Percentiles rank a stretch among this genome's conserved stretches.
Conservation (phyloP, 176 grass and related monocot genomes). For the Avena sativa region DNA sequence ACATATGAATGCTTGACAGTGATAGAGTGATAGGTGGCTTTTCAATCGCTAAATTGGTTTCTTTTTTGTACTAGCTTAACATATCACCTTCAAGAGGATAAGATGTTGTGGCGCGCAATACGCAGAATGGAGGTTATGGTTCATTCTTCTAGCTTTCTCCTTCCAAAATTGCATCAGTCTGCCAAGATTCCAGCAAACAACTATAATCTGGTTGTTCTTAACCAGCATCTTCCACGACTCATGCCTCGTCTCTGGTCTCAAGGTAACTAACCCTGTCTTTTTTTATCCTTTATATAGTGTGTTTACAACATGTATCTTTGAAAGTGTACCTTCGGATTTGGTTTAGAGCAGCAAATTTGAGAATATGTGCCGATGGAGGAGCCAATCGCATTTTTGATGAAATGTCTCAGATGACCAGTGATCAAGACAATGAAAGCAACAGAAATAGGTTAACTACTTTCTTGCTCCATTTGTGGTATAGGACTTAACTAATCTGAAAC, state of each 20-base stretch:
- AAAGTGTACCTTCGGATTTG: conserved; percentile 45
- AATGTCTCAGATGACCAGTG: conserved; percentile 65
- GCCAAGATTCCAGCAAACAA: conserved; percentile 46
- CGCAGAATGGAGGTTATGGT: conserved; percentile 59
- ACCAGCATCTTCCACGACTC: conserved; percentile 72
- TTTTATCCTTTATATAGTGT: conserved; percentile 18
- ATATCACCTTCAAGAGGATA: conserved; percentile 30
- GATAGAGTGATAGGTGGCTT: neutral
- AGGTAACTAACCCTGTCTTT: conserved; percentile 43
- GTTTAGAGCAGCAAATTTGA: conserved; percentile 79
- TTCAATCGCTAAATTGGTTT: neutral
- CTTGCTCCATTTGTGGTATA: conserved; percentile 16
- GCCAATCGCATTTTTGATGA: conserved; percentile 78
- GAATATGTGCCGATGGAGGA: conserved; percentile 81
- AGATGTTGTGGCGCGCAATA: conserved; percentile 48
- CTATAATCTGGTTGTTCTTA: conserved; percentile 73
- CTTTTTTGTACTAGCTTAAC: neutral
- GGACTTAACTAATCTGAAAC: neutral
- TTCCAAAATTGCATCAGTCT: conserved; percentile 52
- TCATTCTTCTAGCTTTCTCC: conserved; percentile 71
- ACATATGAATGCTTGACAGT: neutral
- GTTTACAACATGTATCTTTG: neutral
- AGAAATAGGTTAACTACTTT: conserved; percentile 51
- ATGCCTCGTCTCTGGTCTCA: conserved; percentile 69
- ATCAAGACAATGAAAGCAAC: conserved; percentile 49